Evolutionary conservation across 108 stramenopile species (phyloP).

Genomic region (Pseudonitzschia multistriata): DNA sequence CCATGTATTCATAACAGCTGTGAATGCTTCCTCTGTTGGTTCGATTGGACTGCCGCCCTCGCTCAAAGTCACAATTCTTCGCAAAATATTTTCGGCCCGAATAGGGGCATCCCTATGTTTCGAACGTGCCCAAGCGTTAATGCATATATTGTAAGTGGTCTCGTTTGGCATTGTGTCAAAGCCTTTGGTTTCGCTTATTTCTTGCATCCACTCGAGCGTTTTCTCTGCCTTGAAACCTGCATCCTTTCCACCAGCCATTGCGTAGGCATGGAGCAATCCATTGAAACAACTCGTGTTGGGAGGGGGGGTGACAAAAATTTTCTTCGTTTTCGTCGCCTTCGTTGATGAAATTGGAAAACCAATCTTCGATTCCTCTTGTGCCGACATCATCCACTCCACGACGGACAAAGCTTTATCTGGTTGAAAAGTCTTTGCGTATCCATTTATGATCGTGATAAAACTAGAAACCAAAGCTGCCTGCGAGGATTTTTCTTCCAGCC

Average conservation of each 20-base stretch:
- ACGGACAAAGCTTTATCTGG: conserved; percentile 25
- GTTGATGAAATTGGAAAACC: not conserved
- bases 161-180: conserved; percentile 52
- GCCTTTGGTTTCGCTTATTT: conserved; percentile 22
- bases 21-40: conserved; percentile 20
- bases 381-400: conserved; percentile 35
- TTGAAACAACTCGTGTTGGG: conserved; percentile 40
- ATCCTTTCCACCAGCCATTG: conserved; percentile 23
- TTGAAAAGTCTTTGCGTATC: conserved; percentile 25
- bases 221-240: conserved; percentile 36
- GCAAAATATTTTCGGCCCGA: conserved; percentile 39
- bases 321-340: not conserved
- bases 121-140: conserved; percentile 41
- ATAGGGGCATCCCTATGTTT: conserved; percentile 21
- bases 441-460: conserved; percentile 24
- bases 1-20: conserved; percentile 44
- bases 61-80: conserved; percentile 22
- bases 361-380: not conserved
- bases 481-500: conserved; percentile 12
- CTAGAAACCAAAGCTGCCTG: conserved; percentile 4
- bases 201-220: conserved; percentile 37
- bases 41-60: conserved; percentile 10
- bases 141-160: conserved; percentile 38
- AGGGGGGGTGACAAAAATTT: conserved; percentile 7
- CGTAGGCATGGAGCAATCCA: conserved; percentile 35